A percentile compares a stretch with the other conserved stretches of the same genome.
phyloP scores from a whole-genome alignment of 805 yeast genomes.

The Saccharomycopsis schoenii region DNA sequence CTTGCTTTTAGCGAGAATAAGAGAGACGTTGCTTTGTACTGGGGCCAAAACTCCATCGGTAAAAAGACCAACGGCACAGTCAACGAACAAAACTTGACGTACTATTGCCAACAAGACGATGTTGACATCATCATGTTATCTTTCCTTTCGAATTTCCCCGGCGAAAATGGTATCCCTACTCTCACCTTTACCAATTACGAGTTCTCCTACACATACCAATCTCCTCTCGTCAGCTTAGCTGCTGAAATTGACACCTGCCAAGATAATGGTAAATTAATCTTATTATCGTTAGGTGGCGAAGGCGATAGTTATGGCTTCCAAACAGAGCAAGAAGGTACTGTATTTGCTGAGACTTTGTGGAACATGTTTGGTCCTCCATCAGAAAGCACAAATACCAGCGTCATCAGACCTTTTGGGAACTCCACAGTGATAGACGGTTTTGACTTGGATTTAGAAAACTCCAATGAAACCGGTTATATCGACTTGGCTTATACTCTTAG shows the following conservation, averaged over 20 bases:
- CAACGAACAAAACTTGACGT: slow-evolving; percentile 29
- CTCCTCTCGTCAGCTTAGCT: slow-evolving; percentile 42
- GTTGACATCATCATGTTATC: slow-evolving; percentile 69
- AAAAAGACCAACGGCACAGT: slow-evolving; percentile 30
- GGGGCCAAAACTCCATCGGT: slow-evolving; percentile 76
- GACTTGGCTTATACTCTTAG: slow-evolving; percentile 34
- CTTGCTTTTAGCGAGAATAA: slow-evolving; percentile 26
- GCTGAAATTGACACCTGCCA: slow-evolving; percentile 71
- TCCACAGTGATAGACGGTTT: slow-evolving; percentile 63
- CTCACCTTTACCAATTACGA: slow-evolving; percentile 29
- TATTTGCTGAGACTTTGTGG: slow-evolving; percentile 48
- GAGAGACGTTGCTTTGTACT: slow-evolving; percentile 54
- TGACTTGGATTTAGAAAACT: slow-evolving; percentile 78
- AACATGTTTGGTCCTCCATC: slow-evolving; percentile 41
- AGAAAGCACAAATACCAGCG: slow-evolving; percentile 4
- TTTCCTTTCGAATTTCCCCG: slow-evolving; percentile 57
- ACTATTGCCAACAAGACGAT: slow-evolving; percentile 57
- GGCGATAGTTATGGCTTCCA: slow-evolving; percentile 25
- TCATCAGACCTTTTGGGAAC: slow-evolving; percentile 40
- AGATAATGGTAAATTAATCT: slow-evolving; percentile 60
- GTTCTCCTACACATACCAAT: slow-evolving; percentile 42
- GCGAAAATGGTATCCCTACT: slow-evolving; percentile 27
- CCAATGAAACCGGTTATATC: slow-evolving; percentile 38
- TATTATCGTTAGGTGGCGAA: slow-evolving; percentile 56
- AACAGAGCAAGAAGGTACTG: slow-evolving; percentile 25